Evolutionary conservation across 2,329 filamentous ascomycete genomes (phyloP), one percentile per base, ranked within the genome.

Genomic region (Pyrenochaeta sp.): DNA sequence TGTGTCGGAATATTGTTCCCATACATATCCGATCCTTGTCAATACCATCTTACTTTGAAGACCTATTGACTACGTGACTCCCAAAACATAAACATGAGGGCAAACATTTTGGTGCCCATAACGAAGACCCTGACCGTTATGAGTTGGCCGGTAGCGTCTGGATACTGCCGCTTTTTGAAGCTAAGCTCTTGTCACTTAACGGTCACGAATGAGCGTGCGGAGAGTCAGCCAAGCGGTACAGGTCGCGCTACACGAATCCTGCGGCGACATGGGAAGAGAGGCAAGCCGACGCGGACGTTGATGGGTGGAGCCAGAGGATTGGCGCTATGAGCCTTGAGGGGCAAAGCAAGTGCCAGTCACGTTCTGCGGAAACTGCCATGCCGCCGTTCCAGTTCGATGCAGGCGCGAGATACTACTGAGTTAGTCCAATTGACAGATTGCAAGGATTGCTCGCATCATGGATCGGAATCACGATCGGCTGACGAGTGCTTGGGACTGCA

Each of bases 221-320:
- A 44, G 34, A 37, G 40, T 50, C 45, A 57, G 53, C 56, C 55
- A 60, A 43, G 35, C 34, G 40, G 52, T 54, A 53, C 48, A 49
- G 52, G 39, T 24, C 35, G 35, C 53, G 52, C 50, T 59, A 57
- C 41, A 44, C 51, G 46, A 45, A 35, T 51, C 39, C 26, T 35
- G 53, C 37, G 35, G 19, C 45, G 51, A 59, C 57, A 58, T 44
- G 55, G 55, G 36, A 42, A 19, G 21, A 30, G 46, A 44, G 59
- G 61, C 55, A 61, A 53, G 58, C 39, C 50, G 57, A 65, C 51
- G 58, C 63, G 65, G 58, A 61, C 58, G 60, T 66, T 66, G 54
- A 42, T 57, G 51, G 55, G 46, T 63, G 40, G 42, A 51, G 50
- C 44, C 53, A 47, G 47, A 44, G 44, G 44, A 44, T 44, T 27